phyloP scores from a whole-genome alignment of 164 flowering plant species.

The Litsea cubeba region DNA sequence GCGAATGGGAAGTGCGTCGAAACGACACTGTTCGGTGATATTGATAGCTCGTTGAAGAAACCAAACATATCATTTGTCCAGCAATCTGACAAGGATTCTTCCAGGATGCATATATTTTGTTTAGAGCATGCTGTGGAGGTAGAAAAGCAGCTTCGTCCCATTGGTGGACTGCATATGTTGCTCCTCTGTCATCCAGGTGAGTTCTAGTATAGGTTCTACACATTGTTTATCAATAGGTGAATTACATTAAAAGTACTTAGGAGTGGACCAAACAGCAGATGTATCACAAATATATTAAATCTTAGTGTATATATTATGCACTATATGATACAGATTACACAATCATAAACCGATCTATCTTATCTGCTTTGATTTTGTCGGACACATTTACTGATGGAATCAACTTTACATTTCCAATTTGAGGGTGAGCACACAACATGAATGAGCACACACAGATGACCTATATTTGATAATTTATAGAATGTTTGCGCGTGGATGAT shows the following conservation, averaged over 20 bases:
- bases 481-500: too few species aligned
- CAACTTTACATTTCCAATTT: too few species aligned
- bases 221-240: background rate
- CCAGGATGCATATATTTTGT: slow-evolving; percentile 84
- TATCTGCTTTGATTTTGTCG: too few species aligned
- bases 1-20: slow-evolving; percentile 19
- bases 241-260: background rate
- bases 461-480: too few species aligned
- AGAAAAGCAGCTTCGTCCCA: slow-evolving; percentile 62
- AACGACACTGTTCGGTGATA: slow-evolving; percentile 15
- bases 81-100: slow-evolving; percentile 61
- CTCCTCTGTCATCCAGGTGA: slow-evolving; percentile 90
- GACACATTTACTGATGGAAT: too few species aligned
- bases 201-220: slow-evolving; percentile 3
- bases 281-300: too few species aligned
- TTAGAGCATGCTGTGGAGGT: slow-evolving; percentile 95
- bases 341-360: too few species aligned
- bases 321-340: too few species aligned
- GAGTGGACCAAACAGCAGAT: too few species aligned
- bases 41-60: slow-evolving; percentile 22
- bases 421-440: too few species aligned
- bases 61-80: slow-evolving; percentile 23
- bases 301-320: too few species aligned
- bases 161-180: slow-evolving; percentile 75
- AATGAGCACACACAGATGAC: too few species aligned